These are phyloP conservation scores for Pseudozyma thailandica DNA, from an alignment of 1,284 basidiomycete species.

Conservation along the genomic window DNA sequence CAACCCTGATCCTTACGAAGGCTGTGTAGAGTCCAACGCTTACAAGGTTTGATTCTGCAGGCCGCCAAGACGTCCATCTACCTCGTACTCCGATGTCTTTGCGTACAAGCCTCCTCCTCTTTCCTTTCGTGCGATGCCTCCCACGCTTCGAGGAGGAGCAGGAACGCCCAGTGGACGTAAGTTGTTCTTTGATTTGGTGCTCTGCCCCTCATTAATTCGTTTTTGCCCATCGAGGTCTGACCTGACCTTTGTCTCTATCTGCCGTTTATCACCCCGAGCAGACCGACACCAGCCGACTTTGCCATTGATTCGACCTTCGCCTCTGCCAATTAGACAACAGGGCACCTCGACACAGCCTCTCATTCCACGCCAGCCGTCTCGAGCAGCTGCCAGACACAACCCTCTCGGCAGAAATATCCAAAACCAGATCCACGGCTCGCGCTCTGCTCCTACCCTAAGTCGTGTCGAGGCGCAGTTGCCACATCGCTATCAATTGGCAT, in stretches of 20 bases:
- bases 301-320: slow-evolving; percentile 5
- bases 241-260: neutral
- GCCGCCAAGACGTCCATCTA: slow-evolving; percentile 12
- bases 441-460: slow-evolving; percentile 1
- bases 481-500: neutral
- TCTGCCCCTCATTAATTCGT: neutral
- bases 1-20: too few relatives aligned
- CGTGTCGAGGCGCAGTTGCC: slow-evolving; percentile 5
- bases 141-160: neutral
- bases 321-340: neutral
- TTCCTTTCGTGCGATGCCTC: slow-evolving; percentile 13
- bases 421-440: too few relatives aligned
- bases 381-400: neutral
- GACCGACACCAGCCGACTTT: neutral
- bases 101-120: slow-evolving; percentile 24
- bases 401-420: too few relatives aligned
- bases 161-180: slow-evolving; percentile 10
- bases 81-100: slow-evolving; percentile 28
- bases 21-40: too few relatives aligned
- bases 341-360: neutral
- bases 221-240: neutral
- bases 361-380: neutral
- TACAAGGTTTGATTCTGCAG: too few relatives aligned
- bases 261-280: too few relatives aligned
- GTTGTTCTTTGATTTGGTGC: neutral